These are phyloP conservation scores for Neurospora africana DNA, from an alignment of 495 filamentous ascomycete species.

Conservation along the genomic window DNA sequence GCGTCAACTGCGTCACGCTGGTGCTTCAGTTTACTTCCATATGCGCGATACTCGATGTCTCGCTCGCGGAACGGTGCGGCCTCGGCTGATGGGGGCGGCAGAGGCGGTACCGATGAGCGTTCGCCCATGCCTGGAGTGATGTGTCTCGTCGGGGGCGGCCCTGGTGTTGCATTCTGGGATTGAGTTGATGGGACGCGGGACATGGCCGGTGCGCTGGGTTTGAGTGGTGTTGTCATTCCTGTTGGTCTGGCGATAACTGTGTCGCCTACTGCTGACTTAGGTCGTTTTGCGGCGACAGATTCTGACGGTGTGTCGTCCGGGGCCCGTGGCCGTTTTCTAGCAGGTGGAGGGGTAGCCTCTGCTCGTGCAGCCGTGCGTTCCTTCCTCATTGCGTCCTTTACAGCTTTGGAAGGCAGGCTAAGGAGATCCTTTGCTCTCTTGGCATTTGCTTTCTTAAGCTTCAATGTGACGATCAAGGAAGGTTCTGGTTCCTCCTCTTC, in stretches of 20 bases:
- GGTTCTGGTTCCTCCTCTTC: slow-evolving; percentile 12
- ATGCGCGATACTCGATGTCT: slow-evolving; percentile 15
- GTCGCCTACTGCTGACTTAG: slow-evolving; percentile 16
- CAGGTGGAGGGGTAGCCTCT: slow-evolving; percentile 27
- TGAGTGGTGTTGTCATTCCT: slow-evolving; percentile 32
- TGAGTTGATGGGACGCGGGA: slow-evolving; percentile 37
- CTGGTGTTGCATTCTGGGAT: slow-evolving; percentile 33
- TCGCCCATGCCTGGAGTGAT: slow-evolving; percentile 31
- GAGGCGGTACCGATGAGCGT: slow-evolving; percentile 1
- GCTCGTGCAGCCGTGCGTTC: slow-evolving; percentile 27
- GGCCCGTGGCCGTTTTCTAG: slow-evolving; percentile 34
- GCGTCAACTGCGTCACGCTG: slow-evolving; percentile 33
- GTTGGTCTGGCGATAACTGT: slow-evolving; percentile 15
- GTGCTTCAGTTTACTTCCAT: slow-evolving; percentile 36
- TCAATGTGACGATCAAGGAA: slow-evolving; percentile 22
- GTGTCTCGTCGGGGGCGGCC: slow-evolving; percentile 15
- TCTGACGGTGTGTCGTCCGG: slow-evolving; percentile 20
- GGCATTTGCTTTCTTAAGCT: slow-evolving; percentile 30
- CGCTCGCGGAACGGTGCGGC: slow-evolving; percentile 13
- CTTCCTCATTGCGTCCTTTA: slow-evolving; percentile 28
- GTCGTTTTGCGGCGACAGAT: slow-evolving; percentile 20
- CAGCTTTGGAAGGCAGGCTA: slow-evolving; percentile 30
- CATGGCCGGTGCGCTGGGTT: slow-evolving; percentile 33
- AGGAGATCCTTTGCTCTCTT: slow-evolving; percentile 34
- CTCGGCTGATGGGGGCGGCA: slow-evolving; percentile 15